Conservation (phyloP, 176 grass and related monocot species). For the Thalia dealbata region DNA sequence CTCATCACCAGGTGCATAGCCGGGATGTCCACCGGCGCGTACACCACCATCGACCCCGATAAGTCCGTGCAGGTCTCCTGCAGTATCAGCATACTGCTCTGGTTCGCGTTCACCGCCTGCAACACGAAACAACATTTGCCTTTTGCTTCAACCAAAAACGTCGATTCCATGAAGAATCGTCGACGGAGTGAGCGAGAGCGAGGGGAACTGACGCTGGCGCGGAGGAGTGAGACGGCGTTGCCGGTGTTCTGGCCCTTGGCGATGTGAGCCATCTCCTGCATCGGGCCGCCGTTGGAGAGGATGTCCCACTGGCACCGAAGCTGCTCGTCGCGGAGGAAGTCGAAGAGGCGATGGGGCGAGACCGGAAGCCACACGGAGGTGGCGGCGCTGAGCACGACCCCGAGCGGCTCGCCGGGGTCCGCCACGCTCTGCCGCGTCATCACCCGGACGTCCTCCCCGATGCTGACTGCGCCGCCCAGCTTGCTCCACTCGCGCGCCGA, state of each 20-base stretch:
- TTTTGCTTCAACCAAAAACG: background rate
- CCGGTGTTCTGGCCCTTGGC: constrained; percentile 77
- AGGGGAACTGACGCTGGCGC: constrained; percentile 50
- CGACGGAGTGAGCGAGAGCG: no score
- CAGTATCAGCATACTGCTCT: constrained; percentile 84
- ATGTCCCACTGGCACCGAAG: constrained; percentile 86
- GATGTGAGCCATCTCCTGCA: constrained; percentile 82
- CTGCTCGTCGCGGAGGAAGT: constrained; percentile 63
- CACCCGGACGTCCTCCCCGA: constrained; percentile 65
- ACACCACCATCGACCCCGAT: constrained; percentile 79
- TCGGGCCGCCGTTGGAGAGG: constrained; percentile 70
- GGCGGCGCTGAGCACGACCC: constrained; percentile 80
- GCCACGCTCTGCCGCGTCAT: constrained; percentile 65
- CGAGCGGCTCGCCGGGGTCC: constrained; percentile 78
- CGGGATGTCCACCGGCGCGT: constrained; percentile 77
- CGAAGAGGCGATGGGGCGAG: constrained; percentile 48
- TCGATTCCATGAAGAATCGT: background rate
- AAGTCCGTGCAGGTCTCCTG: constrained; percentile 70
- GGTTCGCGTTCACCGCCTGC: constrained; percentile 45
- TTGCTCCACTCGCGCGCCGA: constrained; percentile 74
- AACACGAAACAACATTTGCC: background rate
- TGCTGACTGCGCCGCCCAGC: constrained; percentile 44
- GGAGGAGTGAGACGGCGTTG: constrained; percentile 76
- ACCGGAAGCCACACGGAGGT: constrained; percentile 80
- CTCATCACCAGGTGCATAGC: constrained; percentile 80